Percentiles rank a stretch among this genome's conserved stretches.
Evolutionary conservation across 2,329 filamentous ascomycete genomes (phyloP).

Genomic region (Bipolaris zeicola): DNA sequence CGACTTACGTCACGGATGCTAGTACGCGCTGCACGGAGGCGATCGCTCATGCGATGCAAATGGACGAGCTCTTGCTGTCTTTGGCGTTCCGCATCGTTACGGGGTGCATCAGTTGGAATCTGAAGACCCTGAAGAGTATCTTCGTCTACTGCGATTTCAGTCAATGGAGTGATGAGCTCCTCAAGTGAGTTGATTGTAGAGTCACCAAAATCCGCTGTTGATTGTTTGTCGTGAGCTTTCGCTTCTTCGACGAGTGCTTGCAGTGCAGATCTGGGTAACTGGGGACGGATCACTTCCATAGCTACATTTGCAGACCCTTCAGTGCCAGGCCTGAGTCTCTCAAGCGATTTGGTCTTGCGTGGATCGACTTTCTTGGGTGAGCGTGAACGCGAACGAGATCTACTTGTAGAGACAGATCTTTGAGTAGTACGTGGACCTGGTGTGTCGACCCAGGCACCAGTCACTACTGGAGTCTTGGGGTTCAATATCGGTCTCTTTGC

Average conservation of each 20-base stretch:
- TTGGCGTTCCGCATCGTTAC: slow-evolving; percentile 50
- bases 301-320: slow-evolving; percentile 5
- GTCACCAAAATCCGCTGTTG: slow-evolving; percentile 49
- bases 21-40: slow-evolving; percentile 48
- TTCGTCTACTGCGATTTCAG: slow-evolving; percentile 36
- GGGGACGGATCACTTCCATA: slow-evolving; percentile 23
- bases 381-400: slow-evolving; percentile 21
- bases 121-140: slow-evolving; percentile 42
- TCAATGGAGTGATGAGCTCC: slow-evolving; percentile 47
- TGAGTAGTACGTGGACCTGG: slow-evolving; percentile 41
- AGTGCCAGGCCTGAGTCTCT: slow-evolving; percentile 7
- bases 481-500: slow-evolving; percentile 26
- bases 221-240: slow-evolving; percentile 26
- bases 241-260: slow-evolving; percentile 51
- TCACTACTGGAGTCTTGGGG: slow-evolving; percentile 53
- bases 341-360: slow-evolving; percentile 17
- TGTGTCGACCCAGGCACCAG: slow-evolving; percentile 57
- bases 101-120: slow-evolving; percentile 34
- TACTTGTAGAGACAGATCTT: slow-evolving; percentile 15
- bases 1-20: slow-evolving; percentile 53
- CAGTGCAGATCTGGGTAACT: slow-evolving; percentile 44
- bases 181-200: slow-evolving; percentile 56
- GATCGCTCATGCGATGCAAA: slow-evolving; percentile 51
- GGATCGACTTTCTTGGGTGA: slow-evolving; percentile 25
- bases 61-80: slow-evolving; percentile 50